Evolutionary conservation across 2,329 filamentous ascomycete species (phyloP), one percentile per base, ranked within the genome.

Genomic region (Emergomyces africanus): DNA sequence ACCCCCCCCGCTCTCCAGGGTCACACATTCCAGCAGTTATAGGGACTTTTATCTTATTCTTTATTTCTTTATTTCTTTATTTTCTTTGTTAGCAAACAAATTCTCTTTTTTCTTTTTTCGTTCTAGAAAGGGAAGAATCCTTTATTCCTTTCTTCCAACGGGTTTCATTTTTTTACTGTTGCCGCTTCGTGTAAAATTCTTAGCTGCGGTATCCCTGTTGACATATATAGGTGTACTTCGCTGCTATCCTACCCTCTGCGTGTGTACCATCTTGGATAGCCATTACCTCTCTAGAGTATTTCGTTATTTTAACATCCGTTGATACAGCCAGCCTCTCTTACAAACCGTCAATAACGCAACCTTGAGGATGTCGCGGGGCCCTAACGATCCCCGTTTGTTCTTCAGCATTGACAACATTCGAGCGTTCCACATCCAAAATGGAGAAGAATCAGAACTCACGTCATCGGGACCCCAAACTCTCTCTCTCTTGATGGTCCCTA

Each of bases 401-500:
- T 75, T 72, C 64, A 75, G 70, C 63, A 67, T 97, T 71, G 84
- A 86, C 65, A 90, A 90, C 77, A 92, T 99, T 69, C 86, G 86
- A 64, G 94, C 92, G 64, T 96, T 90, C 76, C 90, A 96, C 71
- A 84, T 97, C 62, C 84, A 90, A 72, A 83, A 95, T 81, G 92
- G 94, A 73, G 82, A 86, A 66, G 91, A 97, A 74, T 79, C 86
- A 59, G 81, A 83, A 15, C 84, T 99, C 67, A 97, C 90, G 15
- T 85, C 88, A 0, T 87, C 88, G 1, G 90, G 91, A 1, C 87
- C 90, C 20, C 90, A 96, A 76, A 96, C 91, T 0, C 80, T 99
- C 58, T 96, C 92, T 25, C 80, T 97, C 59, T 77, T 97, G 67
- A 97, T 97, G 92, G 92, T 97, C 20, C 92, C 92, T 6, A 96